Conservation (phyloP, 1,284 basidiomycete genomes). For the Leccinum insolens region DNA sequence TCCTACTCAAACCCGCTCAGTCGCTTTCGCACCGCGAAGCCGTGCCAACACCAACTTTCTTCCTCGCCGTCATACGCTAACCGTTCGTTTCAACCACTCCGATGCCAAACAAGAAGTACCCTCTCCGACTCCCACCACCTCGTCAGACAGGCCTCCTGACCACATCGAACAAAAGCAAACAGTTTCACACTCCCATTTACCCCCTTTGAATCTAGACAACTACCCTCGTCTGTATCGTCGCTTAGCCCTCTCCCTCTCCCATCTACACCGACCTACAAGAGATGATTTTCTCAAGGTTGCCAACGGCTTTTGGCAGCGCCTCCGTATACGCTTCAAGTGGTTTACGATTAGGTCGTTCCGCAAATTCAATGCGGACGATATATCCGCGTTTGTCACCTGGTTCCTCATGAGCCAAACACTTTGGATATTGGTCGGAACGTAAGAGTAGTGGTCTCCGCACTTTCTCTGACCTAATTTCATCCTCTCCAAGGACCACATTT, state of each 20-base stretch:
- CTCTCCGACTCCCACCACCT: background rate
- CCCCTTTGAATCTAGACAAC: slow-evolving; percentile 56
- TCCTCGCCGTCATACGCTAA: background rate
- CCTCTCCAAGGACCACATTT: slow-evolving; percentile 80
- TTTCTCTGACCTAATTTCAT: slow-evolving; percentile 17
- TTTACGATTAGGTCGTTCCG: slow-evolving; percentile 95
- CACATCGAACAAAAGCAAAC: slow-evolving; percentile 8
- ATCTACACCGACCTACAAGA: slow-evolving; percentile 80
- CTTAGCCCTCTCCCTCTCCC: slow-evolving; percentile 73
- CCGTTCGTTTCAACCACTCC: slow-evolving; percentile 22
- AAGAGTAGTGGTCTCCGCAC: slow-evolving; percentile 34
- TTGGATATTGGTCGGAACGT: slow-evolving; percentile 96
- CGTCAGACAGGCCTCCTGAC: slow-evolving; percentile 8
- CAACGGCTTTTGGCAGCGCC: slow-evolving; percentile 87
- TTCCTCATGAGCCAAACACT: slow-evolving; percentile 92
- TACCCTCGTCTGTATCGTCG: slow-evolving; percentile 82
- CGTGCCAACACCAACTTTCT: background rate
- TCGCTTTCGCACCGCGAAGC: background rate
- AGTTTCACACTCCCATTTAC: slow-evolving; percentile 16
- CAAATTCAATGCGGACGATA: slow-evolving; percentile 95
- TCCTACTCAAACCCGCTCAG: slow-evolving; percentile 3
- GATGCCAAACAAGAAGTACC: slow-evolving; percentile 9
- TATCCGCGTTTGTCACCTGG: slow-evolving; percentile 95
- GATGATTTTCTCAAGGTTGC: slow-evolving; percentile 90
- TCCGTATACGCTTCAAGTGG: slow-evolving; percentile 97